phyloP scores from a whole-genome alignment of 331 rosid genomes.

The Dryas integrifolia region DNA sequence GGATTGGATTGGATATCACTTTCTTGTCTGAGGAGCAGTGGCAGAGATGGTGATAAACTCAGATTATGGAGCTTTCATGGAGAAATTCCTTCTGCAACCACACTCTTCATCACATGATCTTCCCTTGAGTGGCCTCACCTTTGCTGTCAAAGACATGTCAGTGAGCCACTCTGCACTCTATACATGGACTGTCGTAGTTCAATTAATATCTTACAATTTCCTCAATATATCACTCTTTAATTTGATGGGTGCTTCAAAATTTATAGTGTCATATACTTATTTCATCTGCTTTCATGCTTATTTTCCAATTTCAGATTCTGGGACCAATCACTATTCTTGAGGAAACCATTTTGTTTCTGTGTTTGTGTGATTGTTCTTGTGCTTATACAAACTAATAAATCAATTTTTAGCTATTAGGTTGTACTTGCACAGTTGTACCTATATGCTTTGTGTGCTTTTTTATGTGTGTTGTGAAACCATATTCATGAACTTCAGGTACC shows the following conservation, averaged over 20 bases:
- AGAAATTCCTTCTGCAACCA: constrained; percentile 58
- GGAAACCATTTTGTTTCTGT: not conserved
- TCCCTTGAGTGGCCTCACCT: constrained; percentile 70
- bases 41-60: constrained; percentile 47
- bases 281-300: not conserved
- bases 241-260: not conserved
- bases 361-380: not conserved
- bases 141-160: constrained; percentile 91
- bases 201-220: not conserved
- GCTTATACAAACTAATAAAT: not conserved
- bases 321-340: not conserved
- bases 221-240: not conserved
- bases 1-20: not conserved
- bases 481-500: not conserved
- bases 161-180: constrained; percentile 27
- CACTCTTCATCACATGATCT: constrained; percentile 40
- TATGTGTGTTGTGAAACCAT: not conserved
- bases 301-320: not conserved
- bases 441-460: not conserved
- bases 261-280: not conserved
- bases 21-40: not conserved
- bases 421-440: not conserved
- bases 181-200: not conserved
- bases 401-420: not conserved
- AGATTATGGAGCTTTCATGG: constrained; percentile 64